Base-by-base conservation (phyloP, 805 yeast species). In the Yueomyces sp. region DNA sequence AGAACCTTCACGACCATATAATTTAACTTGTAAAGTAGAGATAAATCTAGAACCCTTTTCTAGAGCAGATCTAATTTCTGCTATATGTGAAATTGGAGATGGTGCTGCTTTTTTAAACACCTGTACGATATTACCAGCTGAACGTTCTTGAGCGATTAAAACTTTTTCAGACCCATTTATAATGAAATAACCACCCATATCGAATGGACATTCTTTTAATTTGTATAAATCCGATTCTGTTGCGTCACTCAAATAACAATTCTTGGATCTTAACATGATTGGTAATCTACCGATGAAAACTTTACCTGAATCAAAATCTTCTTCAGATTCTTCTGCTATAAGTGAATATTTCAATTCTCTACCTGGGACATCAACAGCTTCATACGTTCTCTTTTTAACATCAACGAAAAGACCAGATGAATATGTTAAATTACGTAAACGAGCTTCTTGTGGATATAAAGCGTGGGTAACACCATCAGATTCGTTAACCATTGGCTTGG, bases 381-480 rank as follows among this genome's bases (percentile, higher is more conserved):
- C 84, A 59, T 85, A 77, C 26, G 92, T 92, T 52, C 83, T 76
- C 65, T 92, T 92, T 55, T 84, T 78, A 84, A 92, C 90, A 60
- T 92, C 97, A 29, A 92, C 96, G 57, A 92, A 92, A 42, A 92
- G 73, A 36, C 97, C 96, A 32, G 96, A 85, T 4, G 96, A 85
- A 62, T 92, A 92, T 0, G 99, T 92, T 67, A 92, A 73, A 62
- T 92, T 92, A 67, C 99, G 80, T 51, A 92, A 73, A 56, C 99
- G 77, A 5, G 98, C 97, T 64, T 92, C 99, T 66, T 94, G 98
- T 8, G 99, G 98, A 60, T 85, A 85, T 80, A 92, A 79, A 11
- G 95, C 94, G 57, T 87, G 90, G n/a, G 97, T 90, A n/a, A 95
- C 87, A 69, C 99, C 99, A 68, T 92, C 99, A 19, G 97, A 95